phyloP scores from a whole-genome alignment of 2,329 filamentous ascomycete species.

The Rhinocladiella mackenziei region DNA sequence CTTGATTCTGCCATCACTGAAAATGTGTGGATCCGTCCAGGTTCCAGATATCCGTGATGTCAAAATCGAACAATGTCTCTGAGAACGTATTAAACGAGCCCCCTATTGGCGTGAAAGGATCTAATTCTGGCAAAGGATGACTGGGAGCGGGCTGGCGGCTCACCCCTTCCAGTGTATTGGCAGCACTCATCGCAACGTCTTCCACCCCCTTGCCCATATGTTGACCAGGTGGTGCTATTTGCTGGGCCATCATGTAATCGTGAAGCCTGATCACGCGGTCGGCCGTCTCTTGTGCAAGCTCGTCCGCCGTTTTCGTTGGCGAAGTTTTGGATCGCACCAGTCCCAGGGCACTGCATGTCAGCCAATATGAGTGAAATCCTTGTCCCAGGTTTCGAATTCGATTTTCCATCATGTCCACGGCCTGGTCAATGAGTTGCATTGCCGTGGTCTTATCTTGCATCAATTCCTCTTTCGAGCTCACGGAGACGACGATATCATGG shows the following conservation, averaged over 20 bases:
- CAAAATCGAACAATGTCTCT: slow-evolving; percentile 24
- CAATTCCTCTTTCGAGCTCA: slow-evolving; percentile 7
- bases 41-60: slow-evolving; percentile 23
- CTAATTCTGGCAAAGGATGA: slow-evolving; percentile 15
- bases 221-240: slow-evolving; percentile 2
- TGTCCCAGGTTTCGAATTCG: slow-evolving; percentile 34
- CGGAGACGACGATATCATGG: slow-evolving; percentile 12
- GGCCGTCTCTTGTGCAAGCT: slow-evolving; percentile 30
- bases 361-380: slow-evolving; percentile 37
- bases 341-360: slow-evolving; percentile 34
- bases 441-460: slow-evolving; percentile 12
- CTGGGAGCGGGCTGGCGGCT: slow-evolving; percentile 7
- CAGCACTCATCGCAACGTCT: slow-evolving; percentile 13
- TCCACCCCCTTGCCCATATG: slow-evolving; percentile 9
- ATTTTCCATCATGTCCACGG: slow-evolving; percentile 35
- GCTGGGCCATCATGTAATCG: slow-evolving; percentile 15
- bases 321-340: slow-evolving; percentile 32
- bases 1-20: background rate
- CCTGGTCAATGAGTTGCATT: slow-evolving; percentile 27
- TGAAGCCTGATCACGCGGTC: slow-evolving; percentile 21
- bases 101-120: slow-evolving; percentile 14
- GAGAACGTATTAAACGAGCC: slow-evolving; percentile 21
- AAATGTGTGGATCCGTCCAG: slow-evolving; percentile 8
- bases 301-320: slow-evolving; percentile 22
- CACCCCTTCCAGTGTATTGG: slow-evolving; percentile 15